Evolutionary conservation across 352 stramenopile species (phyloP).

Genomic region (Globisporangium nunn): DNA sequence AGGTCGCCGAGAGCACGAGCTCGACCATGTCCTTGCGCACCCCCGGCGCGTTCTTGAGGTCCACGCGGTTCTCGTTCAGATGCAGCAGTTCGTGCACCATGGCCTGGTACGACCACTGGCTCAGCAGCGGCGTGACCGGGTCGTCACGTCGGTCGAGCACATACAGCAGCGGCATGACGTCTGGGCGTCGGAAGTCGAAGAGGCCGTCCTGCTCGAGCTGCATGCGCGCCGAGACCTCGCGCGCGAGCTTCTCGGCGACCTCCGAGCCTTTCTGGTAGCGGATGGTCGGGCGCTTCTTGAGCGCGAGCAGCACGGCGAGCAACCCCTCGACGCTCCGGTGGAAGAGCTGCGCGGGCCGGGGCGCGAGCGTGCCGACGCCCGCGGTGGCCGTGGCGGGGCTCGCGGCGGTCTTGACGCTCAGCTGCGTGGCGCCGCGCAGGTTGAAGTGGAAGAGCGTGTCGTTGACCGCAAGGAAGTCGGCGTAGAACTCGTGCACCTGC

Average conservation of each 20-base stretch:
- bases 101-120: slow-evolving; percentile 97
- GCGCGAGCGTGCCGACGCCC: slow-evolving; percentile 26
- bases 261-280: slow-evolving; percentile 93
- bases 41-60: slow-evolving; percentile 91
- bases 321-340: slow-evolving; percentile 92
- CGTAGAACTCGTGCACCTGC: slow-evolving; percentile 98
- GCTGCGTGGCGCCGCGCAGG: slow-evolving; percentile 52
- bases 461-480: slow-evolving; percentile 97
- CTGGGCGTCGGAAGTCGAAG: slow-evolving; percentile 94
- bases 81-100: slow-evolving; percentile 99
- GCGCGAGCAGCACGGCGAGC: slow-evolving; percentile 90
- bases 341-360: slow-evolving; percentile 68
- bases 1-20: slow-evolving; percentile 93
- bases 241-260: slow-evolving; percentile 90
- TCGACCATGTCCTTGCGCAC: slow-evolving; percentile 96
- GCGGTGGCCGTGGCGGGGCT: slow-evolving; percentile 34
- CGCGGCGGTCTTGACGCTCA: slow-evolving; percentile 31
- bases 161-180: slow-evolving; percentile 82
- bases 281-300: slow-evolving; percentile 96
- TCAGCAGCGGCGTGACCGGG: slow-evolving; percentile 97
- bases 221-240: slow-evolving; percentile 93
- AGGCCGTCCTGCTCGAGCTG: slow-evolving; percentile 91
- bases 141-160: slow-evolving; percentile 98
- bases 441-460: slow-evolving; percentile 97
- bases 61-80: slow-evolving; percentile 97